These are phyloP conservation scores for Annulohypoxylon nitens DNA, from an alignment of 495 filamentous ascomycete genomes.

Conservation along the genomic window DNA sequence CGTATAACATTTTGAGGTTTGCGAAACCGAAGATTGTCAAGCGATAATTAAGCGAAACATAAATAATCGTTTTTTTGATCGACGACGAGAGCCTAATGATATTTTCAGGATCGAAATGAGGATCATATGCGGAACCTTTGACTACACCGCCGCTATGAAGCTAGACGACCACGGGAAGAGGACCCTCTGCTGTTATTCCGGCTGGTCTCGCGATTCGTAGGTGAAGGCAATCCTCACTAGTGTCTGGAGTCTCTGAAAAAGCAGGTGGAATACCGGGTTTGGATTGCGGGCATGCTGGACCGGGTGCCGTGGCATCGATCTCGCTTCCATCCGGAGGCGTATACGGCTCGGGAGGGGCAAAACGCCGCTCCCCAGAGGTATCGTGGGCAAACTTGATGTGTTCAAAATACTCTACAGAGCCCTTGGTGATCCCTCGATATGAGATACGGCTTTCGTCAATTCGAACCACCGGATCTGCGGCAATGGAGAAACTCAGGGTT, in stretches of 20 bases:
- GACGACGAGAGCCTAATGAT: background rate
- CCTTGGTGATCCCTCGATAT: background rate
- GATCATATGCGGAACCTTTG: constrained; percentile 3
- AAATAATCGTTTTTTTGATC: background rate
- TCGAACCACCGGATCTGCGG: background rate
- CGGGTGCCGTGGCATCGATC: background rate
- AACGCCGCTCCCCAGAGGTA: background rate
- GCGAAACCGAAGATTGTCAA: constrained; percentile 12
- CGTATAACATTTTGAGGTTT: background rate
- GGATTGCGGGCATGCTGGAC: background rate
- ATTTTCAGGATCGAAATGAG: background rate
- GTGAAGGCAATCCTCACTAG: constrained; percentile 6
- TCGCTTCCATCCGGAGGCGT: background rate
- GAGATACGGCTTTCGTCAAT: background rate
- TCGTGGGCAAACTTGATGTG: background rate
- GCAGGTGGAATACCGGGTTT: background rate
- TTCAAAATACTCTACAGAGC: background rate
- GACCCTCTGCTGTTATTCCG: background rate
- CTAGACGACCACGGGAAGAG: background rate
- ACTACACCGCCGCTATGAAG: background rate
- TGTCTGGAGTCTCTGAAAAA: background rate
- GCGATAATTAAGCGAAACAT: constrained; percentile 7
- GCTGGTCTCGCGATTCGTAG: background rate
- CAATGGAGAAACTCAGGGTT: background rate
- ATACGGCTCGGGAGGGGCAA: background rate